Conservation (phyloP, 345 rosid genomes). For the Viola odorata region DNA sequence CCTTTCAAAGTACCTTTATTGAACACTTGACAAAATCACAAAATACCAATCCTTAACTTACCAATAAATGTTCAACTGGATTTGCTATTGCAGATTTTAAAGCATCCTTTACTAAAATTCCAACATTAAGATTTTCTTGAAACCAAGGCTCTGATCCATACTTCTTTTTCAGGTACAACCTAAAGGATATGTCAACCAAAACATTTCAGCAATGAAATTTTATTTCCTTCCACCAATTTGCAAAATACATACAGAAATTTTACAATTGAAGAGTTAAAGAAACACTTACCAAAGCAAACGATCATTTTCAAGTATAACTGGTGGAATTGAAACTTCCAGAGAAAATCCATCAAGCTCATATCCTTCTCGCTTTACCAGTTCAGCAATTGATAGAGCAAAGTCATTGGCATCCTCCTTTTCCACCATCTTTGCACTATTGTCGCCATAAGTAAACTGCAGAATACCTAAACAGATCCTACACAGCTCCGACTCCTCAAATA, state of each 20-base stretch:
- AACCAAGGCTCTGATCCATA: conserved; percentile 56
- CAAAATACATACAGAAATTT: background rate
- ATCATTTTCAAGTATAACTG: conserved; percentile 50
- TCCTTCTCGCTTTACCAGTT: conserved; percentile 53
- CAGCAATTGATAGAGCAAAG: conserved; percentile 44
- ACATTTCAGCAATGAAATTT: background rate
- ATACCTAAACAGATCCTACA: conserved; percentile 72
- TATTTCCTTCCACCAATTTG: background rate
- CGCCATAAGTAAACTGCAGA: conserved; percentile 51
- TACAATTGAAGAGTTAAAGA: background rate
- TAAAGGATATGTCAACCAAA: conserved; percentile 20
- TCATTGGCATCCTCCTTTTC: conserved; percentile 31
- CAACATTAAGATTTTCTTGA: conserved; percentile 32
- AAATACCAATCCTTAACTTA: conserved; percentile 25
- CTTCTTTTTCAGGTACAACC: conserved; percentile 54
- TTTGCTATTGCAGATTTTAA: conserved; percentile 49
- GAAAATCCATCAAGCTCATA: conserved; percentile 60
- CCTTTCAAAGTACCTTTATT: conserved; percentile 1
- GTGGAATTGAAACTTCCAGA: conserved; percentile 67
- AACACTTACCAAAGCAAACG: conserved; percentile 48
- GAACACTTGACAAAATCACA: too few relatives aligned
- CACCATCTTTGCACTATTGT: conserved; percentile 34
- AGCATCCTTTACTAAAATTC: conserved; percentile 61
- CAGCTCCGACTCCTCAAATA: conserved; percentile 21
- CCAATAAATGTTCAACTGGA: conserved; percentile 54